Evolutionary conservation across 805 yeast species (phyloP), one percentile per base, ranked within the genome.

Genomic region (Ogataea glucozyma): DNA sequence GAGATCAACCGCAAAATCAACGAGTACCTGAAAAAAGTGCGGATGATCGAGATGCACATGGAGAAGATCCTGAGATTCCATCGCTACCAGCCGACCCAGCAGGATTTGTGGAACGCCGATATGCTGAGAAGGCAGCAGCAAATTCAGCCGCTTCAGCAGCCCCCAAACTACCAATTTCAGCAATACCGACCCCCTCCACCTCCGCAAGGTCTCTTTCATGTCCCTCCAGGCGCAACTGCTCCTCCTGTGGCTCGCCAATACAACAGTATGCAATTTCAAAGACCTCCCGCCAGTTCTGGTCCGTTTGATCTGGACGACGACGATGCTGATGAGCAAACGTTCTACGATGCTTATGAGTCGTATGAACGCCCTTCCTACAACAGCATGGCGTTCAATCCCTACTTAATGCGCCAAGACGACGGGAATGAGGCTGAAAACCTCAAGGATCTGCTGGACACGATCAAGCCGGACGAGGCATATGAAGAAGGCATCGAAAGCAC

Each of bases 401-500:
- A 47, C 22, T 26, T 44, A 44, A 35, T 23, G 26, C 21, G 31
- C 5, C 24, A 31, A 19, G 38, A 41, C 19, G 33, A 44, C 23
- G 17, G 12, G 3, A 19, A 40, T 4, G 65, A 60, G 23, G 51
- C 49, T n/a, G 51, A 51, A 17, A 57, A 54, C 41, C 46, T 60
- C 35, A 40, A 66, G 41, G 62, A 69, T 30, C 65, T 80, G 21
- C 61, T 78, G 31, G 70, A 75, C 40, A 76, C 75, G 40, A 78
- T 83, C 24, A 64, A 67, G 46, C 75, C 78, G 0, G 81, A 73
- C 42, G 80, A 75, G 36, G 70, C 64, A 2, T 63, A 56, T 21
- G 73, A 70, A 22, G 75, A 75, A 38, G 80, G 75, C 6, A 54
- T 78, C 42, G 74, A 71, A 3, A 66, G 72, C 24, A 86, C 96